Conservation (phyloP, 306 rosid genomes). For the Datisca glomerata region DNA sequence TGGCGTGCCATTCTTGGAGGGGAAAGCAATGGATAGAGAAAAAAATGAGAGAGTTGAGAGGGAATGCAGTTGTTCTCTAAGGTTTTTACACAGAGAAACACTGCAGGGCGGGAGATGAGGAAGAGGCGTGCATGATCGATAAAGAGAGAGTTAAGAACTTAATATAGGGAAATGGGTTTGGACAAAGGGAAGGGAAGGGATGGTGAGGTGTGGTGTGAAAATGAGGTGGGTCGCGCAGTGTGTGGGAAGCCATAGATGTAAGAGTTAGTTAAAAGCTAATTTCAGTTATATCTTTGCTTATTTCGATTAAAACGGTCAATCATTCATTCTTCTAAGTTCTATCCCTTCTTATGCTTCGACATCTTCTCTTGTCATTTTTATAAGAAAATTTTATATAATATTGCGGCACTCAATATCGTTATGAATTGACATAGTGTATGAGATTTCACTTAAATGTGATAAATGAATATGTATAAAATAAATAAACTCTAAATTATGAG, state of each 20-base stretch:
- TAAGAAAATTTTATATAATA: no score
- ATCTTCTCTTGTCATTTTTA: no score
- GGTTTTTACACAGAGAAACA: slow-evolving; percentile 3
- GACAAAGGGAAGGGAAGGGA: neutral
- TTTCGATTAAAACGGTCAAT: neutral
- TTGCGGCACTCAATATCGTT: no score
- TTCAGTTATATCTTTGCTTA: no score
- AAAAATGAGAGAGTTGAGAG: no score
- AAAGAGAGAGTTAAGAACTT: neutral
- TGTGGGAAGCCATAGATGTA: slow-evolving; percentile 7
- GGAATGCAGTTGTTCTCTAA: slow-evolving; percentile 10
- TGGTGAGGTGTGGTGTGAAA: neutral
- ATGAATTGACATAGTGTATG: no score
- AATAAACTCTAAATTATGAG: no score
- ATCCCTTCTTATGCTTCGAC: no score
- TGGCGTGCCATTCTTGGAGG: slow-evolving; percentile 37
- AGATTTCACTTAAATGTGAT: no score
- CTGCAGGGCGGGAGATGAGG: slow-evolving; percentile 11
- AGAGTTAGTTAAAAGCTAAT: neutral
- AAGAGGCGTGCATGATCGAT: slow-evolving; percentile 9
- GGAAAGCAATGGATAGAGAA: neutral
- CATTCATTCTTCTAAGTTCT: no score
- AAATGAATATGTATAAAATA: no score
- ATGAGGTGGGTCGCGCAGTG: slow-evolving; percentile 2
- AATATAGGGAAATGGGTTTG: neutral